Percentiles rank a stretch among this genome's conserved stretches.
Evolutionary conservation across 2,329 filamentous ascomycete species (phyloP).

Genomic region (Lasiodiplodia citricola): DNA sequence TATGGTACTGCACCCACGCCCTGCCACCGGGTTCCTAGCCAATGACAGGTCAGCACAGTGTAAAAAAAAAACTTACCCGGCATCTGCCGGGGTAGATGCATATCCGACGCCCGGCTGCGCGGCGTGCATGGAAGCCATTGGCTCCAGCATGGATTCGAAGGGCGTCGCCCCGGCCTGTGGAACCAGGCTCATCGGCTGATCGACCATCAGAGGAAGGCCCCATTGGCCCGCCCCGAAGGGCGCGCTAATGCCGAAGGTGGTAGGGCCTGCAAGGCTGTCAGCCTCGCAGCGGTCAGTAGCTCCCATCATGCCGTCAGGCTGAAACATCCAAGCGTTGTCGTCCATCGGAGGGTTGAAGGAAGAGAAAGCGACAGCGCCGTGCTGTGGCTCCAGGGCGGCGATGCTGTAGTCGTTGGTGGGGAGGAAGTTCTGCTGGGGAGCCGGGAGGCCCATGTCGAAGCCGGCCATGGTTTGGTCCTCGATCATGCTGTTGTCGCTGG

Average conservation of each 20-base stretch:
- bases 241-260: neutral
- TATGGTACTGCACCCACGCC: too few relatives aligned
- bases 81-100: neutral
- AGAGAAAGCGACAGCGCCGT: neutral
- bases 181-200: neutral
- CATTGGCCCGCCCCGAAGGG: neutral
- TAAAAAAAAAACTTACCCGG: constrained; percentile 10
- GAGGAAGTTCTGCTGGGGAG: neutral
- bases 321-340: neutral
- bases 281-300: neutral
- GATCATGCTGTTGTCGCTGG: neutral
- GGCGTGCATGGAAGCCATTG: neutral
- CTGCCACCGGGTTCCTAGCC: too few relatives aligned
- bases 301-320: neutral
- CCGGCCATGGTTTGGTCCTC: too few relatives aligned
- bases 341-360: neutral
- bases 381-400: neutral
- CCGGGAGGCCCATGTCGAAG: too few relatives aligned
- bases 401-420: neutral
- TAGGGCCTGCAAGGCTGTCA: neutral
- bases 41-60: constrained; percentile 1
- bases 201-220: neutral
- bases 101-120: neutral
- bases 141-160: neutral
- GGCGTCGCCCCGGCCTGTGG: neutral